Conservation (phyloP, 768 basidiomycete species). For the Lentinus brumalis region DNA sequence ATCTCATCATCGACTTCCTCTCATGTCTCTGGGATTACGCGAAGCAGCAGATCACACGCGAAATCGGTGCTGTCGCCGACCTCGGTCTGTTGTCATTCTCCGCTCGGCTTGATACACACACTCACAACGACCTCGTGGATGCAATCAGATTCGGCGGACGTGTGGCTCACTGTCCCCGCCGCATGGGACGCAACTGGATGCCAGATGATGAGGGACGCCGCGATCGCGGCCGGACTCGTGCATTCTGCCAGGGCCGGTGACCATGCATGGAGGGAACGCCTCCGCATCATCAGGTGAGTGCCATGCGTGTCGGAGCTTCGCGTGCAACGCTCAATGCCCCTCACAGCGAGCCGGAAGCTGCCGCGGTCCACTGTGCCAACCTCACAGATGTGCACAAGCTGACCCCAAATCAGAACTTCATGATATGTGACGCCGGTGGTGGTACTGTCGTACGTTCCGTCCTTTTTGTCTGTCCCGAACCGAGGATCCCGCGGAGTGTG, state of each 20-base stretch:
- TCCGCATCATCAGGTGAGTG: conserved; percentile 75
- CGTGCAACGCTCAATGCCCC: conserved; percentile 4
- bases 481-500: neutral
- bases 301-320: neutral
- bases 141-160: conserved; percentile 73
- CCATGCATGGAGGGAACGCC: conserved; percentile 73
- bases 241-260: conserved; percentile 72
- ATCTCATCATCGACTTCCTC: conserved; percentile 84
- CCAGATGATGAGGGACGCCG: conserved; percentile 83
- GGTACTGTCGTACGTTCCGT: conserved; percentile 61
- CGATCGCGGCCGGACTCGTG: conserved; percentile 80
- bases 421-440: conserved; percentile 89
- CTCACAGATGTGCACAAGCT: conserved; percentile 80
- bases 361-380: conserved; percentile 88
- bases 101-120: conserved; percentile 1
- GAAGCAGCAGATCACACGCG: conserved; percentile 82
- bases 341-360: conserved; percentile 73
- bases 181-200: conserved; percentile 90
- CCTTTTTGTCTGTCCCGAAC: neutral
- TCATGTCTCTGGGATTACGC: conserved; percentile 86
- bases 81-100: conserved; percentile 53
- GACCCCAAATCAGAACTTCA: conserved; percentile 80
- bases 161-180: conserved; percentile 86
- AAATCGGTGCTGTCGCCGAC: conserved; percentile 85
- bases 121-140: neutral